Conservation (phyloP, 176 grass and related monocot genomes). For the Ampelocalamus luodianensis region DNA sequence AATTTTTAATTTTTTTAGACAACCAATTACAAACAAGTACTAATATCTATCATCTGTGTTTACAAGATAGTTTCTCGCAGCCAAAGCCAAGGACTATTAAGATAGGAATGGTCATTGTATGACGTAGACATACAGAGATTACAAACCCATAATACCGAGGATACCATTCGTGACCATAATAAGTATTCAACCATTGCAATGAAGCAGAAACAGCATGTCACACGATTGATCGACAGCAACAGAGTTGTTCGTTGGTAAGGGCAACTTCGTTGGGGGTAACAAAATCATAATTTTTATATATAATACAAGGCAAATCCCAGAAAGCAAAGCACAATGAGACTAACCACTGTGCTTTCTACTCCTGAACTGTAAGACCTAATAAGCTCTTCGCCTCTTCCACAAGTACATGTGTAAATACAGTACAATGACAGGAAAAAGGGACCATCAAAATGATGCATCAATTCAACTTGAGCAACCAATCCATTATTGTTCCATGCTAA, state of each 20-base stretch:
- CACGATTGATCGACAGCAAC: not conserved
- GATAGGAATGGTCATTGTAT: not conserved
- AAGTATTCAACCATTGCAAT: not conserved
- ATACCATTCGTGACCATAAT: not conserved
- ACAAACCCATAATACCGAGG: not conserved
- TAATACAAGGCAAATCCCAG: slow-evolving; percentile 29
- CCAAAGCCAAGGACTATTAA: not conserved
- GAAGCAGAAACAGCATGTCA: not conserved
- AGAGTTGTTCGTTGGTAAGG: not conserved
- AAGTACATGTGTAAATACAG: slow-evolving; percentile 47
- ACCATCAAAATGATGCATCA: slow-evolving; percentile 31
- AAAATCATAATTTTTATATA: slow-evolving; percentile 40
- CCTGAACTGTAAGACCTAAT: slow-evolving; percentile 31
- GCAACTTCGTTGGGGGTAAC: not conserved
- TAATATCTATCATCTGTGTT: too few species aligned
- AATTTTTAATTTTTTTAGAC: not conserved
- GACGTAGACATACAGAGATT: not conserved
- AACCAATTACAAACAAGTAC: not conserved
- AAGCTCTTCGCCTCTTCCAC: slow-evolving; percentile 26
- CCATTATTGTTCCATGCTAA: slow-evolving; percentile 41
- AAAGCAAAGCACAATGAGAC: not conserved
- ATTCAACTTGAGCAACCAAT: slow-evolving; percentile 4
- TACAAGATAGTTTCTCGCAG: not conserved
- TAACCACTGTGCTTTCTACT: slow-evolving; percentile 46
- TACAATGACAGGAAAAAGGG: not conserved